A percentile compares a stretch with the other conserved stretches of the same genome.
phyloP scores from a whole-genome alignment of 768 basidiomycete genomes.

The Collybia sp. region DNA sequence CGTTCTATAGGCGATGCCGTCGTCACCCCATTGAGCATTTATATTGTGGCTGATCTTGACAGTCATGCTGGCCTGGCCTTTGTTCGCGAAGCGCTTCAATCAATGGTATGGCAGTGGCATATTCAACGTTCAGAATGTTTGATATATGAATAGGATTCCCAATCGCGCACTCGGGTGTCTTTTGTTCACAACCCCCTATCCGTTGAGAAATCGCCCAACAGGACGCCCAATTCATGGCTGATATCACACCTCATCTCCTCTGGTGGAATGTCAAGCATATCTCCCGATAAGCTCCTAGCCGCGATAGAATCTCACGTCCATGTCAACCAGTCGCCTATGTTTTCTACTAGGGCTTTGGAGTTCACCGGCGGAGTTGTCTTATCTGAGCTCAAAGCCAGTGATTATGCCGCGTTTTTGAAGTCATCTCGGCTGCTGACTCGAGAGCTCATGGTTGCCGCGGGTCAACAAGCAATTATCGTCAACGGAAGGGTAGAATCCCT shows the following conservation, averaged over 20 bases:
- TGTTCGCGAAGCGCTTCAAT: conserved; percentile 59
- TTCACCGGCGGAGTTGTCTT: conserved; percentile 29
- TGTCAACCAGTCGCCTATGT: conserved; percentile 34
- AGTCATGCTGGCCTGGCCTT: conserved; percentile 50
- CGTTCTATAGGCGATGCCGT: conserved; percentile 22
- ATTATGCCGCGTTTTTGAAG: conserved; percentile 38
- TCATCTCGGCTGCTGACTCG: conserved; percentile 44
- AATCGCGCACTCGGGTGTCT: conserved; percentile 53
- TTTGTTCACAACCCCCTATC: conserved; percentile 71
- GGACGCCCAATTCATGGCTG: conserved; percentile 34
- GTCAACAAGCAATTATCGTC: conserved; percentile 59
- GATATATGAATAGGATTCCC: conserved; percentile 28
- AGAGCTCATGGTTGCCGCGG: conserved; percentile 54
- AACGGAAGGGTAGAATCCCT: conserved; percentile 74
- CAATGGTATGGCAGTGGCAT: conserved; percentile 44
- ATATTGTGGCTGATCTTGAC: conserved; percentile 79
- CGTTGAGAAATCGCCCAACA: conserved; percentile 9
- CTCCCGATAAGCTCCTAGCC: conserved; percentile 32
- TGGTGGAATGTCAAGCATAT: conserved; percentile 30
- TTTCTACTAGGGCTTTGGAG: conserved; percentile 20
- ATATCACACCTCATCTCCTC: conserved; percentile 46
- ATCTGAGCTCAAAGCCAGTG: conserved; percentile 24
- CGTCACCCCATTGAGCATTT: conserved; percentile 41
- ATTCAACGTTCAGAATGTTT: conserved; percentile 5
- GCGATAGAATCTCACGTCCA: conserved; percentile 10